Percentiles rank a stretch among this genome's conserved stretches.
These are phyloP conservation scores for Spergularia bocconei DNA, from an alignment of 148 eudicot species.

Conservation along the genomic window DNA sequence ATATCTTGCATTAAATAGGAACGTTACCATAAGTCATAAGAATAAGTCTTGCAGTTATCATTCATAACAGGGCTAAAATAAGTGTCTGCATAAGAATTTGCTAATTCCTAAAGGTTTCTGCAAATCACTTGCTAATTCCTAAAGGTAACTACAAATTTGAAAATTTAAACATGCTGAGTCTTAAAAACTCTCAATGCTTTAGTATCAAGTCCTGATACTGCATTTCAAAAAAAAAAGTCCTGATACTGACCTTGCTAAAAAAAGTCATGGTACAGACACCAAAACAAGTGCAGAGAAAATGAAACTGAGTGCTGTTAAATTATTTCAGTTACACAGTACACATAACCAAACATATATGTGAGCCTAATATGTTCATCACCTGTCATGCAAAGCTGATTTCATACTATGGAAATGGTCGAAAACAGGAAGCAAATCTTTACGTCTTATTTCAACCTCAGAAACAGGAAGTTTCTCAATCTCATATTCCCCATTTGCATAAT, in stretches of 20 bases:
- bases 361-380: conserved; percentile 20
- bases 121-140: neutral
- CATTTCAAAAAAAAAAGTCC: too few relatives aligned
- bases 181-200: neutral
- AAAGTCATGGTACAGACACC: neutral
- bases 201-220: neutral
- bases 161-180: neutral
- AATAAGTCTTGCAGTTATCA: too few relatives aligned
- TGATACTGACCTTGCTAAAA: neutral
- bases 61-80: too few relatives aligned
- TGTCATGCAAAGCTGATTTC: conserved; percentile 20
- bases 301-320: neutral
- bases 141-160: neutral
- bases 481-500: conserved; percentile 33
- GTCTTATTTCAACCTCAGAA: conserved; percentile 34
- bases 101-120: neutral
- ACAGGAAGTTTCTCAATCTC: conserved; percentile 35
- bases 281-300: neutral
- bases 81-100: too few relatives aligned
- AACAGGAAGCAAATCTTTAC: conserved; percentile 47
- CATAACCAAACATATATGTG: conserved; percentile 1
- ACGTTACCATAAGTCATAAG: neutral
- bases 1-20: neutral
- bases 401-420: conserved; percentile 33
- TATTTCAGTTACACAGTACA: neutral